Evolutionary conservation across 2,329 filamentous ascomycete genomes (phyloP).

Genomic region (Trichoderma polysporum): DNA sequence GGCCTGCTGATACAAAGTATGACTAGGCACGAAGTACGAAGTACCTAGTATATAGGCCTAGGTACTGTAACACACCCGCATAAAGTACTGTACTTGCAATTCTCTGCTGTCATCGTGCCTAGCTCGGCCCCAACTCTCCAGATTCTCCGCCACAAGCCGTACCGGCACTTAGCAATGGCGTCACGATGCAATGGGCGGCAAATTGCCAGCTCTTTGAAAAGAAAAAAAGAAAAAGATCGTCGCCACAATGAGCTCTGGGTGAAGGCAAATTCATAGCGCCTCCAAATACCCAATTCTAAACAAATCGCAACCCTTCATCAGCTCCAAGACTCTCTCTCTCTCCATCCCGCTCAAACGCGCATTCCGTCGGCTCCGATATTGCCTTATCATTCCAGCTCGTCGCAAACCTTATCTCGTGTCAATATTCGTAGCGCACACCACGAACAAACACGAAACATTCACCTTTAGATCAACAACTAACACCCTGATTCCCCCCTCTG

Average conservation of each 20-base stretch:
- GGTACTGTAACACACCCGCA: too few relatives aligned
- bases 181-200: background rate
- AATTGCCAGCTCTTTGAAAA: background rate
- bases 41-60: too few relatives aligned
- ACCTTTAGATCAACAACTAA: background rate
- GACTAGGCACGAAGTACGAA: too few relatives aligned
- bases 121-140: background rate
- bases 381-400: background rate
- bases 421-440: background rate
- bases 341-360: slow-evolving; percentile 3
- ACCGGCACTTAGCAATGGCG: background rate
- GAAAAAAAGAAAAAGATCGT: background rate
- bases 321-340: background rate
- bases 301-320: background rate
- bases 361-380: slow-evolving; percentile 11
- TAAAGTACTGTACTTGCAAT: too few relatives aligned
- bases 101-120: background rate
- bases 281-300: background rate
- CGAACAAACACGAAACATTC: background rate
- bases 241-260: background rate
- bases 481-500: background rate
- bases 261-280: background rate
- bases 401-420: background rate
- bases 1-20: too few relatives aligned
- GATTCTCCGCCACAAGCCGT: background rate